Base-by-base conservation (phyloP, 1,284 basidiomycete genomes). In the Termitomyces sp. region DNA sequence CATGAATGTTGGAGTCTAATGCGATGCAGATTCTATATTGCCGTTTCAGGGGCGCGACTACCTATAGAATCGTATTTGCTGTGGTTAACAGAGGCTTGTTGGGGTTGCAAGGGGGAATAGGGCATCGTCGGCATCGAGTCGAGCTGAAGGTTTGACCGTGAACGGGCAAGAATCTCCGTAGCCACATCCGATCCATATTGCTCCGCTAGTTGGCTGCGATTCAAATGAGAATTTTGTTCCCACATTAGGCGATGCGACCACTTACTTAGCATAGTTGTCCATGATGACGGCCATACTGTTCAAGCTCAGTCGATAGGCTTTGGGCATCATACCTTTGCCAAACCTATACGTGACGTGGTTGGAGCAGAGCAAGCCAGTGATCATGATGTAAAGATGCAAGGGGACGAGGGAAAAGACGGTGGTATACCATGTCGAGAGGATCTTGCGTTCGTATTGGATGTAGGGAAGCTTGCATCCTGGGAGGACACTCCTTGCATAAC, bases 341-440 rank as follows among this genome's bases (percentile, higher is more conserved):
- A 88, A 88, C 50, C 86, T 73, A 65, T 87, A 88, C 10, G 86
- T 88, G 62, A 90, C 79, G 60, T 88, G 85, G 67, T 88, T 86
- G 17, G 81, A 80, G 68, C 85, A 88, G 39, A 88, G 65, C 53
- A 87, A 66, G 24, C 73, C 78, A 3, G 75, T 69, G 41, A 84
- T 58, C 57, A 86, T 85, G 64, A 82, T 72, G 21, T 67, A 65
- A 33, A 88, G 65, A 52, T 87, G 84, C 15, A 76, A 61, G 0
- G 82, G 82, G 7, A 84, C 82, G 34, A 86, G 65, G 1, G 73
- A 65, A 64, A 88, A 88, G 17, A 79, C 68, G 31, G 73, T 67
- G 17, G 71, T 76, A 68, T 82, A 86, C 82, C 83, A 87, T 42
- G 73, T 66, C 64, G 75, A 60, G 47, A 87, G 69, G 24, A 81